Evolutionary conservation across 2,329 filamentous ascomycete genomes (phyloP), one percentile per base, ranked within the genome.

Genomic region (Fusarium veterinarium): DNA sequence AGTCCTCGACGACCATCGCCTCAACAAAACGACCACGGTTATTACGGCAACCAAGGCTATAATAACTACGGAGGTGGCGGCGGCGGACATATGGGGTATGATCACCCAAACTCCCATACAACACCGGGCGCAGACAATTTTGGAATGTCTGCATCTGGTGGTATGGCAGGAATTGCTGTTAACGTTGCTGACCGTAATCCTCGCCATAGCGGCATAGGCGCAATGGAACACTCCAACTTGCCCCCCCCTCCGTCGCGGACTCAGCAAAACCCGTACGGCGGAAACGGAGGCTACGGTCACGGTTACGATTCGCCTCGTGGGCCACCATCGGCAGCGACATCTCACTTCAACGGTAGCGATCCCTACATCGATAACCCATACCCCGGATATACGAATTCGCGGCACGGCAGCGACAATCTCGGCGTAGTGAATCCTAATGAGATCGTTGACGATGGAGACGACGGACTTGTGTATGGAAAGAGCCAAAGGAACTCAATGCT

Each of bases 371-470:
- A 92, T 75, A 91, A 91, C 53, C 91, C 91, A 0, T 94, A 94
- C 79, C 88, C 89, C 61, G 87, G 88, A 73, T 89, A 89, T 44
- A 60, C 49, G 8, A 85, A 79, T 68, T 79, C 77, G 16, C 81
- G 81, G 42, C 83, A 78, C 81, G 86, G 82, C 35, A 86, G 87
- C 65, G 82, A 86, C 30, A 80, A 84, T 13, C 81, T 91, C 8
- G 88, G 88, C 42, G 84, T 89, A 4, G 88, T 96, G 66, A 91
- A 97, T 79, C 94, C 95, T 6, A 90, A 93, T 77, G 91, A 91
- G 19, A 95, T 97, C 72, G 89, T 89, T 28, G 95, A 97, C 79
- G 95, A 98, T 78, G 94, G 93, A 33, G 95, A 97, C 77, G 95
- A 97, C 79, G 94, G 92, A 3, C 87, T 96, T 57, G 86, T 88